Base-by-base conservation (phyloP, 768 basidiomycete species). In the Rhizopogon vinicolor region DNA sequence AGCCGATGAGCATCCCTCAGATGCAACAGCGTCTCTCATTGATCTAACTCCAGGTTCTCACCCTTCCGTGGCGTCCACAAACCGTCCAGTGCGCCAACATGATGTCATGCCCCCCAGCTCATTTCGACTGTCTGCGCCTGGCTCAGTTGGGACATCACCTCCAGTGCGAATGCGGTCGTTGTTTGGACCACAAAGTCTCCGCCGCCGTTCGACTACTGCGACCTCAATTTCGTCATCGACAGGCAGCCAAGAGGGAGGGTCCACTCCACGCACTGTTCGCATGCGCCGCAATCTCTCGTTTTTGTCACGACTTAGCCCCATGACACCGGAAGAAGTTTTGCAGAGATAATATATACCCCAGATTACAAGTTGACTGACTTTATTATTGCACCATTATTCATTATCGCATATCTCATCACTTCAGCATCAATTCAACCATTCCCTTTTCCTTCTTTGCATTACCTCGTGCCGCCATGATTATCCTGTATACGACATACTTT, bases 241-340 rank as follows among this genome's bases (percentile, higher is more conserved):
- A 18, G 54, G 51, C 28, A 45, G 42, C 51, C 44, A 39, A 8
- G 68, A 60, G 43, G 59, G 61, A 46, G 63, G 59, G 13, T 18
- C 54, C 2, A 55, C 33, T n/a, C 56, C 52, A 37, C 58, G 55
- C 53, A 60, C 60, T 44, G 56, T 57, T 55, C 65, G 66, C 29
- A 62, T 65, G 33, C 63, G 69, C 51, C 70, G 72, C 25, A 72
- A 71, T 60, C 56, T 66, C 33, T 71, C 74, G 29, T 67, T 75
- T 63, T 61, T 75, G 54, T 71, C 70, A 54, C 67, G 68, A 58
- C 54, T 75, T 60, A 69, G 69, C 58, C 59, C 63, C 6, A 54
- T 63, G 28, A 37, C 16, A 35, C 46, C 51, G 37, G 42, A 51
- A 41, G 40, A 49, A 51, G 50, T 45, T 16, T 41, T 58, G 55